phyloP scores from a whole-genome alignment of 805 yeast genomes.

The Jamesozyma lodderae region DNA sequence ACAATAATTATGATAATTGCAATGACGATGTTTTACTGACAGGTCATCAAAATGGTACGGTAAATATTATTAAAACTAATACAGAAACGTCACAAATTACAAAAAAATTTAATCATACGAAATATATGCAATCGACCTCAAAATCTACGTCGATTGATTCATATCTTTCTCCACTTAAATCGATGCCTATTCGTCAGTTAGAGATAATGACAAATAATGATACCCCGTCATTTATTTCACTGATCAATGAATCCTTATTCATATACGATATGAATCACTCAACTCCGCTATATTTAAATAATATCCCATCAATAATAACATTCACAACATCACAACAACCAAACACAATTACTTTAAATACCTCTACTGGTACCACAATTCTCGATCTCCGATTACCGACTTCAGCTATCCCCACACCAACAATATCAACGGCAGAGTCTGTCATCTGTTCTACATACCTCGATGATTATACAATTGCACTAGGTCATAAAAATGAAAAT shows the following conservation, averaged over 20 bases:
- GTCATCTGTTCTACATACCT: no score
- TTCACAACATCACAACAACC: constrained; percentile 8
- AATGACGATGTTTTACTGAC: constrained; percentile 36
- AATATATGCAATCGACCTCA: constrained; percentile 39
- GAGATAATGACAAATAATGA: constrained; percentile 11
- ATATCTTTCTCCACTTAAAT: neutral
- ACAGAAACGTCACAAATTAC: constrained; percentile 60
- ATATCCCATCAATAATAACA: constrained; percentile 18
- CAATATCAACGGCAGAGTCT: neutral
- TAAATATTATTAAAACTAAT: constrained; percentile 55
- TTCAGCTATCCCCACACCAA: neutral
- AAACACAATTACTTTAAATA: constrained; percentile 10
- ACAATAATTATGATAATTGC: constrained; percentile 3
- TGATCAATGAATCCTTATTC: constrained; percentile 62
- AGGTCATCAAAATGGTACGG: constrained; percentile 71
- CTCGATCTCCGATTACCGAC: neutral
- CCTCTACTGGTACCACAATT: neutral
- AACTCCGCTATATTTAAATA: constrained; percentile 21
- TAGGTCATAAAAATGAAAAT: no score
- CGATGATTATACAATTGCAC: no score
- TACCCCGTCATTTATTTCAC: constrained; percentile 48
- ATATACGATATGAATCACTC: constrained; percentile 63
- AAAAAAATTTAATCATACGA: constrained; percentile 70
- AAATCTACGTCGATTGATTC: neutral
- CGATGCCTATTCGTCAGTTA: constrained; percentile 15